phyloP scores from a whole-genome alignment of 768 basidiomycete genomes.

The Strobilomyces echinocephalus region DNA sequence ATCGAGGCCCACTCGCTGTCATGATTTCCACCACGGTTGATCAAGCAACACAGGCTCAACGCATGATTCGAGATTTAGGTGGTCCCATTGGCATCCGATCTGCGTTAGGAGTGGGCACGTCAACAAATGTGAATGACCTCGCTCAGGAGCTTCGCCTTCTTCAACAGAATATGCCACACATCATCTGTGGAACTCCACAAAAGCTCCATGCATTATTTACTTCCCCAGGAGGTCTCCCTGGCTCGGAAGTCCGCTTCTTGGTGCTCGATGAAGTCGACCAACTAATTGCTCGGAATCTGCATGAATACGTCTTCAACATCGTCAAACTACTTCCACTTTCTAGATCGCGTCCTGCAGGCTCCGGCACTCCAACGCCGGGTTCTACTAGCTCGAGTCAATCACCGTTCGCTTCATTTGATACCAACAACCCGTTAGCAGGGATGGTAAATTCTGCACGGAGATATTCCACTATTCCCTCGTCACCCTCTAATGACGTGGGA shows the following conservation, averaged over 20 bases:
- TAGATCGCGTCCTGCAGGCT: slow-evolving; percentile 53
- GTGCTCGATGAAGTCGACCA: slow-evolving; percentile 98
- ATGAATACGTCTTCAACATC: slow-evolving; percentile 91
- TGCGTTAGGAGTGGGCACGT: slow-evolving; percentile 80
- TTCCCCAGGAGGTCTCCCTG: slow-evolving; percentile 66
- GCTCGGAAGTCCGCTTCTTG: slow-evolving; percentile 86
- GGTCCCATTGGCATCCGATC: slow-evolving; percentile 89
- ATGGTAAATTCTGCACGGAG: slow-evolving; percentile 46
- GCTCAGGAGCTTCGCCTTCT: slow-evolving; percentile 76
- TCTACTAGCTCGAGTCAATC: slow-evolving; percentile 33
- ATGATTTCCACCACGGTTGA: slow-evolving; percentile 98
- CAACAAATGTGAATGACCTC: slow-evolving; percentile 55
- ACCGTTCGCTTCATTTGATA: slow-evolving; percentile 46
- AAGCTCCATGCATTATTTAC: slow-evolving; percentile 92
- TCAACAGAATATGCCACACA: slow-evolving; percentile 89
- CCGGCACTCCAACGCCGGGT: slow-evolving; percentile 32
- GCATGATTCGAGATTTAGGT: slow-evolving; percentile 92
- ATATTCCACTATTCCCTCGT: slow-evolving; percentile 51
- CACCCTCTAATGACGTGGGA: slow-evolving; percentile 40
- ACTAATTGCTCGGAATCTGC: slow-evolving; percentile 92
- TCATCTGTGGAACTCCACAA: slow-evolving; percentile 96
- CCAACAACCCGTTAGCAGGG: slow-evolving; percentile 31
- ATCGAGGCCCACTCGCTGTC: slow-evolving; percentile 76
- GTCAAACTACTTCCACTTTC: slow-evolving; percentile 91
- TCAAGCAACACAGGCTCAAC: slow-evolving; percentile 95